phyloP scores from a whole-genome alignment of 192 early-diverging fungal genomes.

The Coemansia sp. region DNA sequence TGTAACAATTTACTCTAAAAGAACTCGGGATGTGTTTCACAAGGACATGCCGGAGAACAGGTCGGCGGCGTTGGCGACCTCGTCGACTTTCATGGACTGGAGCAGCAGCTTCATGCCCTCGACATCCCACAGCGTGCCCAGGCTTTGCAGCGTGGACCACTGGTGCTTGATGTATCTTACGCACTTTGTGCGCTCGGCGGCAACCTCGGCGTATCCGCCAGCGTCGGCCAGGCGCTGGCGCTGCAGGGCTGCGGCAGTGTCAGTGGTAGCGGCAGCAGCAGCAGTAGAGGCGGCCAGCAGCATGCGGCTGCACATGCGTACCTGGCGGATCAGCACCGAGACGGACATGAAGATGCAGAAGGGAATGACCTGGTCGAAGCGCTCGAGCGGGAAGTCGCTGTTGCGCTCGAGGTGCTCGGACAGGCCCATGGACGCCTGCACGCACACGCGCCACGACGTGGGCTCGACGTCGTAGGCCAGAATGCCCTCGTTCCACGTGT shows the following conservation, averaged over 20 bases:
- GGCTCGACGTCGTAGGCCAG: conserved; percentile 44
- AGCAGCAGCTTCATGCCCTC: conserved; percentile 40
- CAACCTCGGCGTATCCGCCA: conserved; percentile 8
- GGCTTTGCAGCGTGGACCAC: conserved; percentile 34
- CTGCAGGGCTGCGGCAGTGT: neutral
- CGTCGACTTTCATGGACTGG: conserved; percentile 48
- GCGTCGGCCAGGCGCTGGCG: conserved; percentile 1
- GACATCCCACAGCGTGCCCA: conserved; percentile 43
- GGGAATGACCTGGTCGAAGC: conserved; percentile 53
- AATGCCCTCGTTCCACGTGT: conserved; percentile 49
- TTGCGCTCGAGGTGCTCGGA: conserved; percentile 47
- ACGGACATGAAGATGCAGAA: conserved; percentile 54
- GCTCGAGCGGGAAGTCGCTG: conserved; percentile 44
- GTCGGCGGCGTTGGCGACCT: conserved; percentile 45
- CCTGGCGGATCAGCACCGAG: conserved; percentile 44
- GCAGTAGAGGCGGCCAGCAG: conserved; percentile 7
- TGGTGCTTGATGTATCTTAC: conserved; percentile 36
- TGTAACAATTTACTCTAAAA: too few relatives aligned
- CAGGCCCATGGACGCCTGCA: conserved; percentile 31
- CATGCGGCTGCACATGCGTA: conserved; percentile 33
- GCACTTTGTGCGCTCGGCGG: conserved; percentile 22
- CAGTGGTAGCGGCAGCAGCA: neutral
- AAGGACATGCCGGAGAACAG: conserved; percentile 37
- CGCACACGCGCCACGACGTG: conserved; percentile 30
- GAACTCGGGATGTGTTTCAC: conserved; percentile 12